Evolutionary conservation across 306 rosid genomes (phyloP).

Genomic region (Crataegus laevigata): DNA sequence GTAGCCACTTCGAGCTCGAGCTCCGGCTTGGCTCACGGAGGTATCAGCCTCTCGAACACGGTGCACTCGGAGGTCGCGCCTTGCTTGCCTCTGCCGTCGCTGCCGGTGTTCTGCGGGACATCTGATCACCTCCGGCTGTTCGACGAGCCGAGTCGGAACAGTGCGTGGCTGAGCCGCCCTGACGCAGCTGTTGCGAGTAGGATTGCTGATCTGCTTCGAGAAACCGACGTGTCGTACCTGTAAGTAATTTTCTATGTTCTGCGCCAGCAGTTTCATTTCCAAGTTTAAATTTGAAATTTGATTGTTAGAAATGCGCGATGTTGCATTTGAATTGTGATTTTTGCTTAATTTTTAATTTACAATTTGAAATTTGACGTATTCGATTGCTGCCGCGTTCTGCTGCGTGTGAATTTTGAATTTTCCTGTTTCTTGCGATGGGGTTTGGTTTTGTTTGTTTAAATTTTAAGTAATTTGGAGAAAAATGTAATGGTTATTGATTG

Average conservation of each 20-base stretch:
- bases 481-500: not conserved
- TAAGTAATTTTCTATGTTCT: constrained; percentile 24
- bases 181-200: constrained; percentile 56
- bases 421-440: not conserved
- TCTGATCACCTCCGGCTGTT: constrained; percentile 58
- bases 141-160: constrained; percentile 36
- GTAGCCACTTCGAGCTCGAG: constrained; percentile 23
- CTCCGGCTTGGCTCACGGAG: constrained; percentile 36
- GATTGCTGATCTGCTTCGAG: constrained; percentile 81
- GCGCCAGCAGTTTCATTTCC: not conserved
- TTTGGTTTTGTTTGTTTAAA: not conserved
- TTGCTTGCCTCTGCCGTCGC: constrained; percentile 84
- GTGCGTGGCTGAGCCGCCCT: constrained; percentile 29
- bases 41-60: constrained; percentile 65
- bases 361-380: not conserved
- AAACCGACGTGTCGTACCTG: constrained; percentile 88
- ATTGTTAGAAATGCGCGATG: constrained; percentile 8
- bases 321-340: constrained; percentile 1
- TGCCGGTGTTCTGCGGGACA: constrained; percentile 85
- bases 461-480: not conserved
- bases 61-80: constrained; percentile 85
- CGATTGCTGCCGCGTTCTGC: not conserved
- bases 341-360: not conserved
- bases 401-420: not conserved
- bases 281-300: constrained; percentile 13